These are phyloP conservation scores for Neonectria neomacrospora DNA, from an alignment of 2,329 filamentous ascomycete genomes.

Conservation along the genomic window DNA sequence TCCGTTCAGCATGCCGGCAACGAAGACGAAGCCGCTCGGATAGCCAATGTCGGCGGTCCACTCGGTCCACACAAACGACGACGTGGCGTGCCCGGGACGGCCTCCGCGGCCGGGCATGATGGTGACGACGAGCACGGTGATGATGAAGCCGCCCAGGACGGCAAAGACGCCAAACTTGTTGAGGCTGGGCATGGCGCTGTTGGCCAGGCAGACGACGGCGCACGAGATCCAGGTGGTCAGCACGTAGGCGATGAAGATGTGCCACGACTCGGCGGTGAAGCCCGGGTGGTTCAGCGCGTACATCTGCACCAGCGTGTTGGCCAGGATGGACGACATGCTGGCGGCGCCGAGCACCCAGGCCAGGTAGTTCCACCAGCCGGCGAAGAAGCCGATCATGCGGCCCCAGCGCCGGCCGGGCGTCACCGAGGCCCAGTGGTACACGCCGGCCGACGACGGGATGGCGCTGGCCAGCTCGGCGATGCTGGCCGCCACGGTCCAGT, in stretches of 20 bases:
- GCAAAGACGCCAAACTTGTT: slow-evolving; percentile 64
- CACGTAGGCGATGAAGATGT: slow-evolving; percentile 57
- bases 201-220: slow-evolving; percentile 62
- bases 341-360: slow-evolving; percentile 55
- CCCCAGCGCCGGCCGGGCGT: slow-evolving; percentile 64
- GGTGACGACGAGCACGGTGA: slow-evolving; percentile 65
- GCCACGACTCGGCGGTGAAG: slow-evolving; percentile 53
- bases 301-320: slow-evolving; percentile 56
- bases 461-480: slow-evolving; percentile 70
- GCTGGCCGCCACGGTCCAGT: slow-evolving; percentile 67
- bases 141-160: slow-evolving; percentile 63
- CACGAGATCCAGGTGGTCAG: slow-evolving; percentile 54
- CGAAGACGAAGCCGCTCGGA: slow-evolving; percentile 55
- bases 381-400: slow-evolving; percentile 59
- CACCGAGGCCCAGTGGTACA: slow-evolving; percentile 71
- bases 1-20: slow-evolving; percentile 66
- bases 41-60: slow-evolving; percentile 55
- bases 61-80: slow-evolving; percentile 53
- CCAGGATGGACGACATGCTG: slow-evolving; percentile 55
- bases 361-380: slow-evolving; percentile 59
- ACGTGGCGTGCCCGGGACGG: slow-evolving; percentile 45
- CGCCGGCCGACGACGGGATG: slow-evolving; percentile 69
- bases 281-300: slow-evolving; percentile 54
- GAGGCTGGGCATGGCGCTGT: slow-evolving; percentile 62
- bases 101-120: slow-evolving; percentile 58